phyloP scores from a whole-genome alignment of 2,329 filamentous ascomycete species.

The Lecanicillium sp. region DNA sequence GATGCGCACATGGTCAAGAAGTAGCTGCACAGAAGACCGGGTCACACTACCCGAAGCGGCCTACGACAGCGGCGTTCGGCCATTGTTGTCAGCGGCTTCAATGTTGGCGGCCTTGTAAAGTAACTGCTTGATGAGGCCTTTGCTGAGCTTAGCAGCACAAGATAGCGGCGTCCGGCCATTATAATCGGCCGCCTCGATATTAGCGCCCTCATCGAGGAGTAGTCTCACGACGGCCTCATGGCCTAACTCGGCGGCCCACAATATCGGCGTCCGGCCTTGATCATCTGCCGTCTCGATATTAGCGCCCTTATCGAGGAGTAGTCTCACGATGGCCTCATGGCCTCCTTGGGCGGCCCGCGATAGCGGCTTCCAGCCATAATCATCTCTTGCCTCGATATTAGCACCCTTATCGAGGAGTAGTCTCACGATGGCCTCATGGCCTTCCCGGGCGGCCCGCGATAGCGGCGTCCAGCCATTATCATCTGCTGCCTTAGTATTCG shows the following conservation, averaged over 20 bases:
- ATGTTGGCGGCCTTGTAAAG: background rate
- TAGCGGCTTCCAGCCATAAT: background rate
- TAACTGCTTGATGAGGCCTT: background rate
- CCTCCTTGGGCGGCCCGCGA: background rate
- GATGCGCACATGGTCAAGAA: no score
- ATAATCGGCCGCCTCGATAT: background rate
- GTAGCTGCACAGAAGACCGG: no score
- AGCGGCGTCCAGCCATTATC: background rate
- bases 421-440: background rate
- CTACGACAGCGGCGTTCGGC: background rate
- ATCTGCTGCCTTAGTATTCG: background rate
- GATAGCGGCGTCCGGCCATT: background rate
- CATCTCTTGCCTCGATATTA: slow-evolving; percentile 1
- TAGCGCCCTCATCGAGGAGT: background rate
- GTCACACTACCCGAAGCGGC: no score
- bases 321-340: background rate
- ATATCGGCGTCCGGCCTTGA: background rate
- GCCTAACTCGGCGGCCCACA: no score
- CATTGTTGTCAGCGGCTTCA: background rate
- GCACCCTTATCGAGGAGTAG: slow-evolving; percentile 2
- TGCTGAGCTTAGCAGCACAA: no score
- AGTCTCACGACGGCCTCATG: no score
- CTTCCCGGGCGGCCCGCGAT: background rate
- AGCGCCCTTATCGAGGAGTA: slow-evolving; percentile 6
- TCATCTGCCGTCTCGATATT: background rate